A percentile compares a stretch with the other conserved stretches of the same genome.
Evolutionary conservation across 768 basidiomycete species (phyloP).

Genomic region (Strobilomyces dryophilus): DNA sequence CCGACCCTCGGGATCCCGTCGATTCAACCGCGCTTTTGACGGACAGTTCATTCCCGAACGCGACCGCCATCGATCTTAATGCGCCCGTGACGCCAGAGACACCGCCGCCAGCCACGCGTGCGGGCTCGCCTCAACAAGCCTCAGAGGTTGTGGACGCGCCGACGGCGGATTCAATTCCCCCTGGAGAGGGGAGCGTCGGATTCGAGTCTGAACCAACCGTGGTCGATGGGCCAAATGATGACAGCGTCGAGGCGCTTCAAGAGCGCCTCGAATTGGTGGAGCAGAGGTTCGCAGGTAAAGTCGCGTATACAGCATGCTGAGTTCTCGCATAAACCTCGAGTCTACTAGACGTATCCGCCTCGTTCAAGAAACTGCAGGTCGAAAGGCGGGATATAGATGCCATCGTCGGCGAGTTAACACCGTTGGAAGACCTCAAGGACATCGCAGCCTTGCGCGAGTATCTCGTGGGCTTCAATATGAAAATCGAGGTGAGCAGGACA

Average conservation of each 20-base stretch:
- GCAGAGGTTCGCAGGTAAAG: conserved; percentile 68
- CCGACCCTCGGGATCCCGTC: background rate
- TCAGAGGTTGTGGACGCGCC: background rate
- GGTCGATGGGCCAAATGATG: conserved; percentile 4
- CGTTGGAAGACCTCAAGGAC: conserved; percentile 64
- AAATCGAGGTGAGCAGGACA: conserved; percentile 57
- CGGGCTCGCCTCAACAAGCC: background rate
- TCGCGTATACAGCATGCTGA: background rate
- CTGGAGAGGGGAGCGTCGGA: background rate
- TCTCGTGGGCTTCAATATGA: conserved; percentile 60
- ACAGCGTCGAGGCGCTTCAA: conserved; percentile 55
- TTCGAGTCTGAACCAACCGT: background rate
- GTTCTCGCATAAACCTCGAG: background rate
- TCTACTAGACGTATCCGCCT: conserved; percentile 67
- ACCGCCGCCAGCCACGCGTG: background rate
- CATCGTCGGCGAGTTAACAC: conserved; percentile 66
- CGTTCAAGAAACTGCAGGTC: conserved; percentile 71
- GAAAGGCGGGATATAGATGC: conserved; percentile 68
- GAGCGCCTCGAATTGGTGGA: conserved; percentile 67
- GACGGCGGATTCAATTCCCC: background rate
- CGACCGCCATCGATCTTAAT: background rate
- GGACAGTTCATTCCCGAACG: background rate
- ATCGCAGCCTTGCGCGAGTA: conserved; percentile 67
- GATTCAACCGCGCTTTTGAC: background rate
- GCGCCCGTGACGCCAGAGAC: background rate